Percentiles rank a stretch among this genome's conserved stretches.
Conservation (phyloP, 1,139 yeast genomes). For the Hemisphaericaspora subhashii region DNA sequence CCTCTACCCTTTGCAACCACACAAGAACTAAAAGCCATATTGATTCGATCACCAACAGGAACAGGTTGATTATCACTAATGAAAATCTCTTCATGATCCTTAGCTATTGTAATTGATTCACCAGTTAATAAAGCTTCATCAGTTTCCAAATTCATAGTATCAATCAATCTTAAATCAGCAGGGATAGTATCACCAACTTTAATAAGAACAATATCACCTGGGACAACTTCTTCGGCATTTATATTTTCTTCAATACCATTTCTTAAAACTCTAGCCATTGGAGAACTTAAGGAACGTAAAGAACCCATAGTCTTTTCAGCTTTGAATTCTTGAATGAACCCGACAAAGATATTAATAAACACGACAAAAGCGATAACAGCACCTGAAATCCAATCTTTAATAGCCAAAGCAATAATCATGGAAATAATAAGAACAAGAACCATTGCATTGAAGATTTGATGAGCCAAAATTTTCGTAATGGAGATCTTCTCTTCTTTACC, state of each 20-base stretch:
- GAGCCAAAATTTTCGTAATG: constrained; percentile 56
- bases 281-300: constrained; percentile 65
- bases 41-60: constrained; percentile 76
- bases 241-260: constrained; percentile 60
- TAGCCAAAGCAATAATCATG: constrained; percentile 73
- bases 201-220: constrained; percentile 70
- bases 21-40: constrained; percentile 72
- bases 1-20: constrained; percentile 79
- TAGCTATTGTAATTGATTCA: constrained; percentile 74
- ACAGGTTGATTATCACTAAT: constrained; percentile 32
- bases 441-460: constrained; percentile 81
- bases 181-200: constrained; percentile 80
- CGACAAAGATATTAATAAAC: constrained; percentile 63
- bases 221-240: constrained; percentile 70
- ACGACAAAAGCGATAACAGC: constrained; percentile 80
- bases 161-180: constrained; percentile 68
- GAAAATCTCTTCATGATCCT: constrained; percentile 47
- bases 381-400: constrained; percentile 79
- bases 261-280: constrained; percentile 70
- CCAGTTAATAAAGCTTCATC: constrained; percentile 83
- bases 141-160: constrained; percentile 67
- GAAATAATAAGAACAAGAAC: constrained; percentile 71
- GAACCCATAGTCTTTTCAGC: constrained; percentile 86
- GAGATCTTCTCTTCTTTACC: constrained; percentile 65
- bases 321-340: constrained; percentile 67